Evolutionary conservation across 257 asterid species (phyloP), one percentile per base, ranked within the genome.

Genomic region (Handroanthus guayacan): DNA sequence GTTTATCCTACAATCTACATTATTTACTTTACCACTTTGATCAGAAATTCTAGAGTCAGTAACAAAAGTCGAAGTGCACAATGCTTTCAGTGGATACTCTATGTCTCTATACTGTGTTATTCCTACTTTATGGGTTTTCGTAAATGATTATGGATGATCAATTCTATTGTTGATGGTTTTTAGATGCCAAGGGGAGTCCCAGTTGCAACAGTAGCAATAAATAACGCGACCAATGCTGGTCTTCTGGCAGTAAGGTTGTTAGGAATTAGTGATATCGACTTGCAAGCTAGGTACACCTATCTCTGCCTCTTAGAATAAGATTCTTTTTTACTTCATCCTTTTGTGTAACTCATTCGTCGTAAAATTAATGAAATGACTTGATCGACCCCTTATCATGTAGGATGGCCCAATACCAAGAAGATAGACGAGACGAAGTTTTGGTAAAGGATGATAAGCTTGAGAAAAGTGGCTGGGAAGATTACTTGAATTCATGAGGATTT

Each of bases 161-260:
- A 6, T 8, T 55, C 7, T 36, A 16, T 48, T 72, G 50, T 80
- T 36, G 75, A 13, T 48, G 75, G 17, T 57, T 37, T 45, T 31
- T 74, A 95, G 99, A 95, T 95, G 99, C 99, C 99, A 14, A 92
- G 97, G 83, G 98, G 98, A 47, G 94, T 92, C 36, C 99, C 99
- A 5, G 98, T 95, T 62, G 98, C 99, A 36, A 95, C 99, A 2
- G 94, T 95, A 8, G 97, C 97, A 16, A 89, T 95, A 84, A 92
- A 92, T 78, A 92, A 91, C 18, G 97, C 99, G 64, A 95, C 98
- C 43, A 95, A 95, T 83, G 98, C 99, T n/a, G 99, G 93, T 74
- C 71, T 92, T 63, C 84, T 95, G 67, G 99, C 99, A 67, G 89
- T 92, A 77, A 86, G 96, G 82, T 71, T 92, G 75, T 80, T 95